A percentile compares a stretch with the other conserved stretches of the same genome.
Conservation (phyloP, 345 rosid genomes). For the Aegle marmelos region DNA sequence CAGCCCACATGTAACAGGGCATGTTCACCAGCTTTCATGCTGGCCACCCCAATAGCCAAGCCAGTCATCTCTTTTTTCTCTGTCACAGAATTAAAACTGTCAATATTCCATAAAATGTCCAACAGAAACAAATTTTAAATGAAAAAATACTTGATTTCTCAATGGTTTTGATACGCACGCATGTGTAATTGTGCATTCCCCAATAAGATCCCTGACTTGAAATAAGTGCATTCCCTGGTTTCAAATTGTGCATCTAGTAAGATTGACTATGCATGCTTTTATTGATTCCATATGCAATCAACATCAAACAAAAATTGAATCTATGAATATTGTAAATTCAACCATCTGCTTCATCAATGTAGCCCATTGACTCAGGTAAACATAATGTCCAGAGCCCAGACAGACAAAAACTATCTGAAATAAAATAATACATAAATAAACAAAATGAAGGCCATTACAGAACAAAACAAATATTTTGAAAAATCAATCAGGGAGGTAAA, state of each 20-base stretch:
- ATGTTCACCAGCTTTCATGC: conserved; percentile 91
- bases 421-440: not conserved
- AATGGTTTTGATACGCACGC: not conserved
- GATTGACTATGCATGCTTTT: not conserved
- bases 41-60: conserved; percentile 78
- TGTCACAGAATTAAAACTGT: conserved; percentile 28
- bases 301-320: not conserved
- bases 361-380: not conserved
- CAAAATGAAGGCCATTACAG: not conserved
- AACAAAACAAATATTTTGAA: not conserved
- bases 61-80: conserved; percentile 93
- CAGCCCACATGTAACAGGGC: conserved; percentile 77
- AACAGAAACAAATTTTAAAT: not conserved
- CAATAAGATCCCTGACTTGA: not conserved
- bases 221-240: not conserved
- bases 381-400: not conserved
- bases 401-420: not conserved
- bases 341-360: not conserved
- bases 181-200: not conserved
- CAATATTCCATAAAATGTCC: not conserved
- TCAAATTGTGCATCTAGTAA: not conserved
- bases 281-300: not conserved
- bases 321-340: not conserved
- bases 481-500: not conserved
- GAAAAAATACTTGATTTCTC: not conserved